A percentile compares a stretch with the other conserved stretches of the same genome.
Conservation (phyloP, 208 protist genomes). For the Angomonas desouzai region DNA sequence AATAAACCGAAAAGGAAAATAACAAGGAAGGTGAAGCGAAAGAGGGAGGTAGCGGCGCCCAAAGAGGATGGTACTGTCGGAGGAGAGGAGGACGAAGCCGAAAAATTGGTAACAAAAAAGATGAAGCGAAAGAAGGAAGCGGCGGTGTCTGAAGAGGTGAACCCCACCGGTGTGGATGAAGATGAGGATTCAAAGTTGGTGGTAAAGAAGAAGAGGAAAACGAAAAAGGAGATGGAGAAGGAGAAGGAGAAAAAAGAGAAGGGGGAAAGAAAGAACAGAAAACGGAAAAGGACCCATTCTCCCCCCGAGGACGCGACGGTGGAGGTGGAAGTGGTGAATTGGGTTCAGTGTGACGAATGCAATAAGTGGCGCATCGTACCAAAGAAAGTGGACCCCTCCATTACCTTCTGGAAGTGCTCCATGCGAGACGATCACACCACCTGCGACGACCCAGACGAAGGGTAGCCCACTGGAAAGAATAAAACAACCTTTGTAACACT, state of each 20-base stretch:
- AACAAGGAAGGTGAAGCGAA: neutral
- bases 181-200: too few species aligned
- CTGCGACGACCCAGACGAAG: constrained; percentile 70
- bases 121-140: neutral
- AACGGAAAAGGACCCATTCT: constrained; percentile 6
- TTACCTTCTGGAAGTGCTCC: constrained; percentile 57
- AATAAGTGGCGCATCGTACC: constrained; percentile 80
- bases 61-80: neutral
- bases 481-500: neutral
- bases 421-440: constrained; percentile 55
- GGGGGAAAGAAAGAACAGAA: neutral
- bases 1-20: neutral
- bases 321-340: constrained; percentile 52
- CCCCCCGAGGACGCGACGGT: neutral
- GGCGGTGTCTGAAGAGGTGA: constrained; percentile 24
- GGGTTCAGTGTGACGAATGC: constrained; percentile 81
- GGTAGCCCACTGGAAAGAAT: neutral
- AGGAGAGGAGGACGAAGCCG: neutral
- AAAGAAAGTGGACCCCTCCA: constrained; percentile 23
- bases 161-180: too few species aligned
- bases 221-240: neutral
- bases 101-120: neutral
- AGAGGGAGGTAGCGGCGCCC: neutral
- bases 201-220: too few species aligned
- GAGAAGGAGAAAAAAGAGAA: neutral